phyloP scores from a whole-genome alignment of 2,329 filamentous ascomycete genomes.

The Ophiostoma quercus region DNA sequence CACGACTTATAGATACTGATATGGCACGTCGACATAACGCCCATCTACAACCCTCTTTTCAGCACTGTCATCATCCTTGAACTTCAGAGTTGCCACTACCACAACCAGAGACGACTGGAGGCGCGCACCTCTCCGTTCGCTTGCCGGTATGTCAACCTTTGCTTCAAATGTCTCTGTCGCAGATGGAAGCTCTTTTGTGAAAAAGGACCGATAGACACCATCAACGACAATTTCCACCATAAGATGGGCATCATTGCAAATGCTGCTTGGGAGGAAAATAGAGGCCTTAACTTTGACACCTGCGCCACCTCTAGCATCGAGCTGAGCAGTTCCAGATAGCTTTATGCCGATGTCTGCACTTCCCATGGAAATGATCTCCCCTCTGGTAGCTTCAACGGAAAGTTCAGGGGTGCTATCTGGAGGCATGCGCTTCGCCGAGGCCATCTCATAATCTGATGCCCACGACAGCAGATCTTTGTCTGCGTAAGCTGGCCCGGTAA shows the following conservation, averaged over 20 bases:
- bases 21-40: background rate
- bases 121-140: background rate
- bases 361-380: background rate
- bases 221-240: background rate
- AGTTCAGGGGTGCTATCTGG: background rate
- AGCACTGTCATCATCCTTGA: background rate
- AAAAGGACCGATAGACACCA: background rate
- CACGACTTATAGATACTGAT: background rate
- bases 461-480: background rate
- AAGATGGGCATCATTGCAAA: background rate
- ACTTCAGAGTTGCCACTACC: background rate
- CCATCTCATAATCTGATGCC: background rate
- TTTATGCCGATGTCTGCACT: background rate
- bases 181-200: background rate
- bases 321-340: background rate
- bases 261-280: background rate
- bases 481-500: background rate
- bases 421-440: background rate
- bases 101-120: background rate
- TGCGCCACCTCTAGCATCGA: background rate
- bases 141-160: background rate
- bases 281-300: background rate
- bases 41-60: background rate
- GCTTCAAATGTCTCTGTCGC: background rate
- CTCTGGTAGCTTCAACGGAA: background rate